Evolutionary conservation across 495 filamentous ascomycete genomes (phyloP), one percentile per base, ranked within the genome.

Genomic region (Xylaria flabelliformis): DNA sequence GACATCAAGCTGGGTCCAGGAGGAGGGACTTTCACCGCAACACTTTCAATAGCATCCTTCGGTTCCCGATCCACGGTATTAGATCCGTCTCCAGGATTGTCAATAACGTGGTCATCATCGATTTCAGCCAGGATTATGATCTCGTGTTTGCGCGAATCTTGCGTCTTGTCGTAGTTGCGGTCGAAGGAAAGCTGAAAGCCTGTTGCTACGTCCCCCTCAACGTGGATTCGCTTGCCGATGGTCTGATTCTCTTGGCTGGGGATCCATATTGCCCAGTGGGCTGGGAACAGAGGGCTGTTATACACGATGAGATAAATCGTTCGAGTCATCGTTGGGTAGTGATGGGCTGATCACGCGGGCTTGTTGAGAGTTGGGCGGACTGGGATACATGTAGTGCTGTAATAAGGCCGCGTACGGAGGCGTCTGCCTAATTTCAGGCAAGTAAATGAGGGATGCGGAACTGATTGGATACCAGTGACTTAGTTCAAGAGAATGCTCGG

Each of bases 221-320:
- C 32, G 46, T 67, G 64, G 64, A 67, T 67, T 9, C 64, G 64
- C 64, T 67, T 67, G 46, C 64, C 64, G 44, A 39, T 53, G 32
- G 17, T 39, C 17, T 32, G 12, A 15, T 48, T 48, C 13, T 26
- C 44, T 34, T 36, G 17, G 64, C 46, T 51, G 3, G 64, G 64
- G 26, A 53, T 46, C 64, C 64, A 67, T 13, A 67, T 17, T 1
- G 64, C 64, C 64, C 64, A 67, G 46, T 67, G 64, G 4, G 64
- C 64, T 62, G 64, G 46, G 71, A 74, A 72, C n/a, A 72, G 32
- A 0, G 64, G 64, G 46, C 32, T 67, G 15, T 67, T 67, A 32
- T 67, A 67, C 24, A 67, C 55, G 36, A 73, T 73, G 41, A 69
- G 72, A 50, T 73, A 61, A 21, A 61, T 50, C 19, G 50, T 74